phyloP scores from a whole-genome alignment of 768 basidiomycete species.

The Amanita fuliginea region DNA sequence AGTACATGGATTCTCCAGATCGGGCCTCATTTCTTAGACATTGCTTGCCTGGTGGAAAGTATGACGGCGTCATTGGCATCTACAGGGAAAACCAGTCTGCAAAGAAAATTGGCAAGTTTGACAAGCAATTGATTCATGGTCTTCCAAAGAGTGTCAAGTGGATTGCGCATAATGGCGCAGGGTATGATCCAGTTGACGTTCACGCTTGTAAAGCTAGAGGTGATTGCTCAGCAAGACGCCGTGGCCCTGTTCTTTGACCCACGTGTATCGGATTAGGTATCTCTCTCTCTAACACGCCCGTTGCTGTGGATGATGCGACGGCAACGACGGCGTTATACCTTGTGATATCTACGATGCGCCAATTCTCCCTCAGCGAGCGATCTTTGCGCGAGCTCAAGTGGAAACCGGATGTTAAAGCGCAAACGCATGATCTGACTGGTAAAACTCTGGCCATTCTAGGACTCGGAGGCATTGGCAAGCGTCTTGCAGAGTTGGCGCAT shows the following conservation, averaged over 20 bases:
- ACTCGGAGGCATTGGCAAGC: slow-evolving; percentile 66
- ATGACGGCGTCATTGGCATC: slow-evolving; percentile 60
- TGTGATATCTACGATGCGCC: slow-evolving; percentile 65
- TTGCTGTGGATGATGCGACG: slow-evolving; percentile 84
- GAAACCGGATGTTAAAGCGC: slow-evolving; percentile 43
- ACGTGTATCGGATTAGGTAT: slow-evolving; percentile 38
- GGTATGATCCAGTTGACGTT: slow-evolving; percentile 85
- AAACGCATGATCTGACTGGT: slow-evolving; percentile 53
- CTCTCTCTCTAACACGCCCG: slow-evolving; percentile 78
- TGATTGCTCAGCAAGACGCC: slow-evolving; percentile 13
- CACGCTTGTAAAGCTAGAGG: slow-evolving; percentile 61
- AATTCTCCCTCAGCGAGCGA: slow-evolving; percentile 57
- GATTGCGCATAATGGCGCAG: slow-evolving; percentile 90
- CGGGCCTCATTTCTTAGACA: slow-evolving; percentile 61
- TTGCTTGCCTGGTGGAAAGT: slow-evolving; percentile 59
- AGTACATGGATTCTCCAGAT: slow-evolving; percentile 43
- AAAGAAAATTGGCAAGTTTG: slow-evolving; percentile 61
- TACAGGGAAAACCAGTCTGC: slow-evolving; percentile 69
- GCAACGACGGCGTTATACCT: slow-evolving; percentile 84
- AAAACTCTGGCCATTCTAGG: slow-evolving; percentile 67
- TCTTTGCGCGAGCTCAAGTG: slow-evolving; percentile 46
- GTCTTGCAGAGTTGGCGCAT: slow-evolving; percentile 58
- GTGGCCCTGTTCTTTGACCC: background rate
- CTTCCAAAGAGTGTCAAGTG: slow-evolving; percentile 64
- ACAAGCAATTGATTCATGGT: slow-evolving; percentile 62